phyloP scores from a whole-genome alignment of 1,284 basidiomycete species.

The Rhodotorula sp. region DNA sequence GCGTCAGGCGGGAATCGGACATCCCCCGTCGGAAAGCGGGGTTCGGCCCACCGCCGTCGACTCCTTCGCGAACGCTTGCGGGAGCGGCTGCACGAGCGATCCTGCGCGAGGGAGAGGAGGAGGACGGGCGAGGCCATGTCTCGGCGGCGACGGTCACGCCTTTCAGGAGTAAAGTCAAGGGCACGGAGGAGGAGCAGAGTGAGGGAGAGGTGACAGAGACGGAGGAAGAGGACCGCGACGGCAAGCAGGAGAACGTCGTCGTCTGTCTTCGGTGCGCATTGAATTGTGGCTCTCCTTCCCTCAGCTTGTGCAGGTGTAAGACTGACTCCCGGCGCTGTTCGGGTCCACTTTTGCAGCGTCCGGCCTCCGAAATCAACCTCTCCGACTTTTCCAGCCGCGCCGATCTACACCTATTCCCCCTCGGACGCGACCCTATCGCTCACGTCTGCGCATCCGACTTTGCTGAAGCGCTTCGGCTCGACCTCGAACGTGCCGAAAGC shows the following conservation, averaged over 20 bases:
- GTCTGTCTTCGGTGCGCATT: constrained; percentile 37
- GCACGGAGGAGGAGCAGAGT: constrained; percentile 1
- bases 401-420: constrained; percentile 35
- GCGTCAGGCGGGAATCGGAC: background rate
- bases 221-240: constrained; percentile 29
- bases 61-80: background rate
- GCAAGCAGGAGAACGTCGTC: constrained; percentile 38
- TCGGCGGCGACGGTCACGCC: background rate
- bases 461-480: constrained; percentile 39
- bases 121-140: background rate
- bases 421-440: constrained; percentile 27
- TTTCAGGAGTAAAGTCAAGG: constrained; percentile 3
- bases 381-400: background rate
- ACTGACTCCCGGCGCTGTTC: background rate
- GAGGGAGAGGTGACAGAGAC: constrained; percentile 18
- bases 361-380: constrained; percentile 18
- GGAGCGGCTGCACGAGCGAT: background rate
- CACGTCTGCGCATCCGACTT: constrained; percentile 34
- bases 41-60: constrained; percentile 3
- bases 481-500: constrained; percentile 2
- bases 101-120: constrained; percentile 4
- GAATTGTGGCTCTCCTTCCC: too few species aligned
- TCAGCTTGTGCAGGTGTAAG: background rate
- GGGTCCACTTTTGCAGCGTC: constrained; percentile 9
- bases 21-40: constrained; percentile 16